These are phyloP conservation scores for Globisporangium splendens DNA, from an alignment of 352 stramenopile genomes.

Conservation along the genomic window DNA sequence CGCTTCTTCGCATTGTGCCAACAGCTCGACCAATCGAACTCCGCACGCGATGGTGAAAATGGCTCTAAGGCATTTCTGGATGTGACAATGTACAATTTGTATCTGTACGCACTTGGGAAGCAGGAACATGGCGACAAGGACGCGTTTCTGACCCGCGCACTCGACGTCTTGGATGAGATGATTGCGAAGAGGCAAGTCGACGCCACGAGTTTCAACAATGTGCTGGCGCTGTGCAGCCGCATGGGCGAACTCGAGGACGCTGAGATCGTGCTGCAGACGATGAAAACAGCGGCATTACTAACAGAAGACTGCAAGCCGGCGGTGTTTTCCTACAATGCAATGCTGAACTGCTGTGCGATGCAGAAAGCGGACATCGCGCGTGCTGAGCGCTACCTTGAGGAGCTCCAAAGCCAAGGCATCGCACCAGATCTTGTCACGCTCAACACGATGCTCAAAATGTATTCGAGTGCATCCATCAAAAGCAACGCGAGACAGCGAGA, in stretches of 20 bases:
- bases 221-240: constrained; percentile 35
- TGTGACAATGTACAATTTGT: constrained; percentile 13
- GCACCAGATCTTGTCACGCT: constrained; percentile 37
- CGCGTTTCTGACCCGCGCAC: not conserved
- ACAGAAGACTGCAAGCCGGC: not conserved
- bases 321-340: constrained; percentile 32
- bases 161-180: constrained; percentile 36
- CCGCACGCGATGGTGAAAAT: not conserved
- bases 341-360: constrained; percentile 43
- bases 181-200: constrained; percentile 16
- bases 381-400: constrained; percentile 30
- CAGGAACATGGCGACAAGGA: constrained; percentile 16
- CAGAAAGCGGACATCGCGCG: constrained; percentile 20
- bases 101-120: constrained; percentile 7
- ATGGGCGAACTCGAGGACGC: constrained; percentile 25
- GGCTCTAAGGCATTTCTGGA: not conserved
- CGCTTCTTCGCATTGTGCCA: constrained; percentile 11
- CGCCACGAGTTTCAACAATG: constrained; percentile 29
- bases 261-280: constrained; percentile 28
- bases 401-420: constrained; percentile 28
- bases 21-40: not conserved
- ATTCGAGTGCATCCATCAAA: constrained; percentile 16
- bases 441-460: constrained; percentile 50
- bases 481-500: not conserved
- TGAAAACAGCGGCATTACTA: constrained; percentile 19